Evolutionary conservation across 164 flowering plant genomes (phyloP), one percentile per base, ranked within the genome.

Genomic region (Akebia trifoliata): DNA sequence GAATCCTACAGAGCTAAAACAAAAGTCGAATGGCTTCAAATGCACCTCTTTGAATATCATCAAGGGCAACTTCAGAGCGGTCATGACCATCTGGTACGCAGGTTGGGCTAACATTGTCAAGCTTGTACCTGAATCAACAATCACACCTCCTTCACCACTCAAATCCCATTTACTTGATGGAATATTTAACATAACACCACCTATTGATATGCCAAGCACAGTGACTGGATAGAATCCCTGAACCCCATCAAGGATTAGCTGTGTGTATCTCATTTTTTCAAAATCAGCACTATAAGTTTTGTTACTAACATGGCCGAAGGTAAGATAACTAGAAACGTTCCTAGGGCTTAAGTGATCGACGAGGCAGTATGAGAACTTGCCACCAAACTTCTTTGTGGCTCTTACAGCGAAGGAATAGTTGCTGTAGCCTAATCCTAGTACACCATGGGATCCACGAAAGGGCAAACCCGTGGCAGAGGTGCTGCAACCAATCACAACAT

Each of bases 281-380:
- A 8, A 24, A 14, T 32, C 4, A 21, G 24, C 3, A 2, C 18
- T 1, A 2, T 43, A n/a, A n/a, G n/a, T 42, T 2, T 17, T 6
- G 7, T 78, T 11, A 2, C 95, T 88, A 20, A 35, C 14, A n/a
- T 3, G 36, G 85, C 90, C 90, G 39, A 86, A 78, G 7, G 68
- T 58, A 63, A 86, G 82, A 56, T 72, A 81, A 25, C 67, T 82
- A 2, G 82, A 51, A 17, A 70, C 66, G 40, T 82, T 79, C 21
- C 31, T 57, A 51, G 74, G 81, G 68, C 84, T 81, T 12, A 84
- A 61, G 57, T 84, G 91, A 66, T 88, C 93, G 8, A 84, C 84
- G 6, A 85, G 69, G 69, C 93, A 85, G 56, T 84, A 88, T 0
- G 94, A 78, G 71, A 89, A 86, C 44, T 75, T 78, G 51, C 81